Evolutionary conservation across 177 flowering plant genomes (phyloP), one percentile per base, ranked within the genome.

Genomic region (Tripterygium wilfordii): DNA sequence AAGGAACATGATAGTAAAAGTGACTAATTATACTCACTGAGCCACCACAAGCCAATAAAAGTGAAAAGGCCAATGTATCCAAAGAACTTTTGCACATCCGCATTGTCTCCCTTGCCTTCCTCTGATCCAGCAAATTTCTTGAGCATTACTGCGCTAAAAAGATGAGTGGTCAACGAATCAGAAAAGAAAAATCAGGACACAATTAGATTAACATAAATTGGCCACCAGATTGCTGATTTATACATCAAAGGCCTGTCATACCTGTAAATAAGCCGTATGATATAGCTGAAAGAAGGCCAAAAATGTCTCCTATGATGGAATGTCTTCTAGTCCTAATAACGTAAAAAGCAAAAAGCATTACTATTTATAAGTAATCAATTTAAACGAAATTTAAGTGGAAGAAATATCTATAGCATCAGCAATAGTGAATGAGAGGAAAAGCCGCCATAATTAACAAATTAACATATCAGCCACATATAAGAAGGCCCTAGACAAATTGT

Each of bases 41-140:
- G 75, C 86, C 89, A 82, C 86, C 89, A 79, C 49, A 79, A 68
- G 52, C 78, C 74, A 33, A 82, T 36, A 51, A 82, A 61, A 15
- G 73, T 53, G 43, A 79, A 77, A 36, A 82, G 62, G 27, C 89
- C 86, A 19, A 79, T 68, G 55, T 69, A 82, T 31, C 86, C 89
- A 35, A 79, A 79, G 44, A 71, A 55, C 57, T 75, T 82, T 37
- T 77, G 82, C 45, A 79, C 69, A 50, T 79, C 89, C 39, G 67
- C 65, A 50, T 74, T 79, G 35, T 74, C 78, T 43, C 68, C 82
- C 60, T 74, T 79, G 35, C 71, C 78, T 43, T 66, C 82, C 60
- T 68, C 80, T 29, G 74, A 62, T 17, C 85, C 85, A 53, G 77
- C 52, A 31, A 38, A 61, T 55, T 67, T 79, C 59, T 79, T 79